Evolutionary conservation across 495 filamentous ascomycete genomes (phyloP).

Genomic region (Zalerion maritima): DNA sequence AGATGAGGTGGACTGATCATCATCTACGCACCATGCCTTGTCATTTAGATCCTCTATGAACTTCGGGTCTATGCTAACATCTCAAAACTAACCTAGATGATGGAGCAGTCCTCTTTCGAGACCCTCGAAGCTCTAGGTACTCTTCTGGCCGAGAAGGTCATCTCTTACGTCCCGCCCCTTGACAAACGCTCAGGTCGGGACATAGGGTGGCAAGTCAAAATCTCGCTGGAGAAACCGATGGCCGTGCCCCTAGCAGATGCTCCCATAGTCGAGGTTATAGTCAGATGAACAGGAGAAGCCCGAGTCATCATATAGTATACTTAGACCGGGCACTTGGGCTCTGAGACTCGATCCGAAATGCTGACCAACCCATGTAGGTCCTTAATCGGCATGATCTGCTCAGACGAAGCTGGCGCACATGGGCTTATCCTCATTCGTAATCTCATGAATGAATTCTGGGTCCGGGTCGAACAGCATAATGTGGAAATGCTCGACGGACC

Average conservation of each 20-base stretch:
- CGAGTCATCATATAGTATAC: no score
- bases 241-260: conserved; percentile 44
- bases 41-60: not conserved
- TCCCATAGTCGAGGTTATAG: conserved; percentile 34
- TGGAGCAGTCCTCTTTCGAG: conserved; percentile 43
- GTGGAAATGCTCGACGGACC: conserved; percentile 89
- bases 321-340: no score
- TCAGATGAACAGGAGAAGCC: conserved; percentile 8
- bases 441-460: conserved; percentile 47
- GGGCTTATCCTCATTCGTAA: conserved; percentile 64
- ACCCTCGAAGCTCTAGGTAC: conserved; percentile 47
- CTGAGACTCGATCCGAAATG: no score
- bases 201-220: conserved; percentile 28
- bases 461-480: conserved; percentile 74
- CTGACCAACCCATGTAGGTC: no score
- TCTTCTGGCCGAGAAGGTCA: conserved; percentile 26
- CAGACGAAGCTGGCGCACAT: no score
- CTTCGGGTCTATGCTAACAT: conserved; percentile 7
- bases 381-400: no score
- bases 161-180: conserved; percentile 14
- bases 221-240: conserved; percentile 43
- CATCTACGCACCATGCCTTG: no score
- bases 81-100: conserved; percentile 18
- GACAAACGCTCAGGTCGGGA: conserved; percentile 1
- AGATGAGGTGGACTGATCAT: no score